Evolutionary conservation across 1,139 yeast species (phyloP), one percentile per base, ranked within the genome.

Genomic region (Candida sanyaensis): DNA sequence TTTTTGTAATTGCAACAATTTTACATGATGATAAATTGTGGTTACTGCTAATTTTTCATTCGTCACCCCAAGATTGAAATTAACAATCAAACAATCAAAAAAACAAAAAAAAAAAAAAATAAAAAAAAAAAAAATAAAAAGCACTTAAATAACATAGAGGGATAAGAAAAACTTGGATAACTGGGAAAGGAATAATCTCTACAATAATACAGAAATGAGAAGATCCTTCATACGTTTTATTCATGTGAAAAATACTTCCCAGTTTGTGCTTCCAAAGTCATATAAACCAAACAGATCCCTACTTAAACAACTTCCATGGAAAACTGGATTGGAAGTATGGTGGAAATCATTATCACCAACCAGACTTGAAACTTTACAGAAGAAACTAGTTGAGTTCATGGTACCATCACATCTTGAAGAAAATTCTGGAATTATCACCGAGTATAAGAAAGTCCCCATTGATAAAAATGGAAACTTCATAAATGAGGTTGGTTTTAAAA

Each of bases 361-460:
- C 29, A 54, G 73, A 42, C 56, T 72, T 23, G 53, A 63, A 40
- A 45, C 51, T 6, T 59, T 75, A 21, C 80, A 76, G 50, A 59
- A 66, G 47, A 66, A 69, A 36, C 59, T 76, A 42, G 61, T 75
- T 1, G 68, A 68, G 31, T 51, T 68, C 45, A 72, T 73, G 78
- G 44, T 70, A n/a, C 69, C 71, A 3, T 29, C 57, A 9, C 42
- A 50, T 1, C 32, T 49, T 3, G 34, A 47, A 0, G 67, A 63
- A 42, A 71, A 73, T 49, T 11, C 50, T 0, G 54, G 58, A 10
- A 59, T 74, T 13, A 46, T 45, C 0, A 55, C 58, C 29, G 60
- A 49, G 2, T 61, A 53, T 42, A 63, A 54, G 32, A 55, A 59
- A 36, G 62, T 69, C 1, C 50, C 53, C 3, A 61, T 73, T 11